phyloP scores from a whole-genome alignment of 2,329 filamentous ascomycete species.

The Xylariaceae sp. region DNA sequence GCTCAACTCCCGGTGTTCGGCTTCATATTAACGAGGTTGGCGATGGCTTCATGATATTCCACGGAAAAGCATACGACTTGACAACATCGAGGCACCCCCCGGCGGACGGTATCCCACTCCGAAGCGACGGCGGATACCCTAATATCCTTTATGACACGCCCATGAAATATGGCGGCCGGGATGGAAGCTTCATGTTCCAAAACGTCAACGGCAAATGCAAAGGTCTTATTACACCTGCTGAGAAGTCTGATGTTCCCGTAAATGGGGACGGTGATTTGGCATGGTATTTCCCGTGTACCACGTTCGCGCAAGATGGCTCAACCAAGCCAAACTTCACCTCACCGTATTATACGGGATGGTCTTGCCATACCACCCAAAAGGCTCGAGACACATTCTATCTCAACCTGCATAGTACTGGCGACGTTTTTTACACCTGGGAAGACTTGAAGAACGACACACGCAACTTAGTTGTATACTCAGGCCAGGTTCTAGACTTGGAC shows the following conservation, averaged over 20 bases:
- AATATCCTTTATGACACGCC: conserved; percentile 91
- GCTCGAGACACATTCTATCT: conserved; percentile 79
- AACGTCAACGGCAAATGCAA: conserved; percentile 99
- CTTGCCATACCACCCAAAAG: conserved; percentile 79
- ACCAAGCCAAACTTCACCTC: conserved; percentile 74
- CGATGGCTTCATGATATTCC: conserved; percentile 91
- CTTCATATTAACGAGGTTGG: conserved; percentile 84
- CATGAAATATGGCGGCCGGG: conserved; percentile 82
- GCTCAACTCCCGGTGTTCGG: conserved; percentile 73
- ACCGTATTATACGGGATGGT: conserved; percentile 82
- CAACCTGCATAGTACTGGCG: conserved; percentile 70
- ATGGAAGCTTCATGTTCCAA: conserved; percentile 97
- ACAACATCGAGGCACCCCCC: conserved; percentile 77
- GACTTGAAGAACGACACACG: conserved; percentile 88
- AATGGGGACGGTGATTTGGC: conserved; percentile 75
- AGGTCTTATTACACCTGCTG: conserved; percentile 76
- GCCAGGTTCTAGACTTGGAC: conserved; percentile 88
- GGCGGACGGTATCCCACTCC: conserved; percentile 75
- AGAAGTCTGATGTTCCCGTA: conserved; percentile 79
- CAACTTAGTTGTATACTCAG: conserved; percentile 93
- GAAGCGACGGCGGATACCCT: conserved; percentile 56
- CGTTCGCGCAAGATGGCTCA: conserved; percentile 94
- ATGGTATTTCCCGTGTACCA: conserved; percentile 95
- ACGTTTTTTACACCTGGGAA: conserved; percentile 96
- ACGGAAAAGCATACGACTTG: conserved; percentile 88